These are phyloP conservation scores for Globisporangium apiculatum DNA, from an alignment of 352 stramenopile species.

Conservation along the genomic window DNA sequence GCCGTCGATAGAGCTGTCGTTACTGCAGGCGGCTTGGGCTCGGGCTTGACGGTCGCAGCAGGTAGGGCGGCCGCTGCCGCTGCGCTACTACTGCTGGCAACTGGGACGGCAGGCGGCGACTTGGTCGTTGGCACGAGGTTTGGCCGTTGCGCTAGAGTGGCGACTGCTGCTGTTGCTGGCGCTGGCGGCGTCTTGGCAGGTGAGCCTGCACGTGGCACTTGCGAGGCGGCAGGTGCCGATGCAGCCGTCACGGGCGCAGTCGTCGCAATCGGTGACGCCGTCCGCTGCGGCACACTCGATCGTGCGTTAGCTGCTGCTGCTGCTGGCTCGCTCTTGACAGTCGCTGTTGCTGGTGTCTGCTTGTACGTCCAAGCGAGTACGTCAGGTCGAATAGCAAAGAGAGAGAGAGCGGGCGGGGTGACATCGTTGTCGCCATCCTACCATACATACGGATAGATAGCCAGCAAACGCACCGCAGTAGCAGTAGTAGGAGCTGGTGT, in stretches of 20 bases:
- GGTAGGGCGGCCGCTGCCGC: neutral
- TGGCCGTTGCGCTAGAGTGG: constrained; percentile 17
- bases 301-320: neutral
- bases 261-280: neutral
- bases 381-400: neutral
- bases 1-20: constrained; percentile 4
- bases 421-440: too few relatives aligned
- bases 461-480: neutral
- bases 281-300: neutral
- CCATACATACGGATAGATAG: too few relatives aligned
- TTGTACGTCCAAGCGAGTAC: neutral
- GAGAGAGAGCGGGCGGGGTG: neutral
- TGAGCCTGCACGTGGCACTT: too few relatives aligned
- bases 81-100: neutral
- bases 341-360: constrained; percentile 2
- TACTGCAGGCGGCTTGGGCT: constrained; percentile 8
- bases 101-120: neutral
- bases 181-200: too few relatives aligned
- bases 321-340: constrained; percentile 15
- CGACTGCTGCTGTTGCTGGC: neutral
- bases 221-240: neutral
- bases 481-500: neutral
- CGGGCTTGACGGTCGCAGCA: constrained; percentile 26
- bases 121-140: constrained; percentile 9
- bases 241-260: neutral